Conservation (phyloP, 2,329 filamentous ascomycete species). For the Cordyceps fumosorosea region DNA sequence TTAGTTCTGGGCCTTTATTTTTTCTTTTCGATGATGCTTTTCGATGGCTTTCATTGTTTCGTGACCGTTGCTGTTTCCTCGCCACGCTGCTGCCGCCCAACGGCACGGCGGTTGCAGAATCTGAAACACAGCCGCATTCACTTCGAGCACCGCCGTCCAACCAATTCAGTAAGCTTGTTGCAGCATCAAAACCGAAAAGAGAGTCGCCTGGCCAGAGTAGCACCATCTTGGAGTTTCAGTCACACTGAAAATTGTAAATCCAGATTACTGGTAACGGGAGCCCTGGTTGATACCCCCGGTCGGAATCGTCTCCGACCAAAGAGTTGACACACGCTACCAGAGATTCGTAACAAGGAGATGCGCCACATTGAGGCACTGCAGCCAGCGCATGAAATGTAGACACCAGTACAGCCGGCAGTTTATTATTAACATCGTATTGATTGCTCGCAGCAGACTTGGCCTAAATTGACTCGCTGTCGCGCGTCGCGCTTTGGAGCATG, state of each 20-base stretch:
- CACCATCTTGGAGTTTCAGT: no score
- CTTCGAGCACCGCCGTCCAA: neutral
- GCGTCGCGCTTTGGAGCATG: neutral
- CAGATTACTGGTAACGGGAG: neutral
- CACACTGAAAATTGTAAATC: no score
- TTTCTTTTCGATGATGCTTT: neutral
- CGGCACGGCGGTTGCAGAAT: neutral
- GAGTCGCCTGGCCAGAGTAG: no score
- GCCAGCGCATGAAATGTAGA: neutral
- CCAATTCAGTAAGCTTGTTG: neutral
- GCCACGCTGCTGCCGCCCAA: neutral
- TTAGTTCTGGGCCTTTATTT: no score
- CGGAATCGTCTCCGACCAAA: neutral
- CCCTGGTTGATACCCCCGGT: neutral
- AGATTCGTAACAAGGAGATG: constrained; percentile 2
- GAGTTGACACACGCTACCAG: neutral
- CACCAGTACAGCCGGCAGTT: neutral
- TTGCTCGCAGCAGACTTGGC: neutral
- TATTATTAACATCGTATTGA: neutral
- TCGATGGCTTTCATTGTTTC: no score
- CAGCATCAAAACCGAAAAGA: neutral
- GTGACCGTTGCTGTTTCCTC: neutral
- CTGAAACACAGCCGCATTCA: constrained; percentile 1
- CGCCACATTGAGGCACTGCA: neutral
- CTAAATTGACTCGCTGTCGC: neutral